Percentiles rank a stretch among this genome's conserved stretches.
These are phyloP conservation scores for Arthrobotrys pseudoclavata DNA, from an alignment of 2,329 filamentous ascomycete species.

Conservation along the genomic window DNA sequence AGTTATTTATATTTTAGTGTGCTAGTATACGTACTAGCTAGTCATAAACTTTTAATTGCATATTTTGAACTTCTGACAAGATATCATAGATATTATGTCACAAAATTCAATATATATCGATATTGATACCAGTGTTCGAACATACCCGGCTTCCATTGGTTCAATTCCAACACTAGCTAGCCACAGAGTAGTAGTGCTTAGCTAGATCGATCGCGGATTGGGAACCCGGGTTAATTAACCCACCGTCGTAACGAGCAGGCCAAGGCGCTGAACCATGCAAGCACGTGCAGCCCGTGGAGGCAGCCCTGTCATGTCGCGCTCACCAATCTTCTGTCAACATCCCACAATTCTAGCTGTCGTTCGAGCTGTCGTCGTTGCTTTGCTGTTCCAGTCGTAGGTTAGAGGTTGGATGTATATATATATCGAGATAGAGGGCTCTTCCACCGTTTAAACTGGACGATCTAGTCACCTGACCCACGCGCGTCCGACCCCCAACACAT, in stretches of 20 bases:
- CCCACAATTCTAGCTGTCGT: background rate
- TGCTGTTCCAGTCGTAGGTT: background rate
- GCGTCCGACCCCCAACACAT: conserved; percentile 28
- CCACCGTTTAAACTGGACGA: too few species aligned
- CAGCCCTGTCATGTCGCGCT: background rate
- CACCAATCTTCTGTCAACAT: background rate
- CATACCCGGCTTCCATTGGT: background rate
- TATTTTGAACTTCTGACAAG: too few species aligned
- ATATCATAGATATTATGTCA: too few species aligned
- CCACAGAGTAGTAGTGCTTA: too few species aligned
- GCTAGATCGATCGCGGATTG: background rate
- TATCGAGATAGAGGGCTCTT: background rate
- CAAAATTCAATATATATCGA: too few species aligned
- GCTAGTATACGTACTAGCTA: too few species aligned
- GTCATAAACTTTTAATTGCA: too few species aligned
- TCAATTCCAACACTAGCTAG: too few species aligned
- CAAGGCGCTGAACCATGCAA: conserved; percentile 4
- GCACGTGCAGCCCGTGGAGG: background rate
- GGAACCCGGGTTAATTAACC: too few species aligned
- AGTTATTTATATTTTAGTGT: too few species aligned
- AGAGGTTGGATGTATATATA: background rate
- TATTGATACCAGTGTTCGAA: too few species aligned
- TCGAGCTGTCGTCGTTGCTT: background rate
- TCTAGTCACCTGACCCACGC: conserved; percentile 4
- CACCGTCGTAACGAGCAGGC: background rate